phyloP scores from a whole-genome alignment of 441 rosid species.

The Macaranga tanarius region DNA sequence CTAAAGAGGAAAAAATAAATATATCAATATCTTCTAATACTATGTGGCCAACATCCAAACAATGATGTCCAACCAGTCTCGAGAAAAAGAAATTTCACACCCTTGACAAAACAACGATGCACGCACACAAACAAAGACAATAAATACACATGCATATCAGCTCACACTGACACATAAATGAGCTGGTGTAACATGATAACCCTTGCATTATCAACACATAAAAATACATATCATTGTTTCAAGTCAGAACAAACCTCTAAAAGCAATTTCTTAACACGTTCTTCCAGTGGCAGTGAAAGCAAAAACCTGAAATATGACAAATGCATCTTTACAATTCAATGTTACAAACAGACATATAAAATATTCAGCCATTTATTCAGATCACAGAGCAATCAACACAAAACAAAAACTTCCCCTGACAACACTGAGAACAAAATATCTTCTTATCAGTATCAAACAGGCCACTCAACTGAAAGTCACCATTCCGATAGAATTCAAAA shows the following conservation, averaged over 20 bases:
- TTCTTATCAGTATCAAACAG: not conserved
- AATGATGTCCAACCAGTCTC: not conserved
- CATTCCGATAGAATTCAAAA: not conserved
- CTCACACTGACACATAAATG: not conserved
- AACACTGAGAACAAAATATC: not conserved
- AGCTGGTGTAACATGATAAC: not conserved
- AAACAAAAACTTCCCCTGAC: not conserved
- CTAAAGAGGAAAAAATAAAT: not conserved
- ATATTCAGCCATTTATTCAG: not conserved
- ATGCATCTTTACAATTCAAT: slow-evolving; percentile 14
- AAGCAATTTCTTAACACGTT: slow-evolving; percentile 67
- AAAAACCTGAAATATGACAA: slow-evolving; percentile 55
- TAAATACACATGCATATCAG: not conserved
- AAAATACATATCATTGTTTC: not conserved
- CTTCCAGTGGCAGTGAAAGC: slow-evolving; percentile 60
- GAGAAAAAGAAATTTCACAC: not conserved
- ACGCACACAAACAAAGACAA: not conserved
- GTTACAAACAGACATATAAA: slow-evolving; percentile 1
- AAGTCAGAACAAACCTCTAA: slow-evolving; percentile 58
- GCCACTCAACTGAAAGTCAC: not conserved
- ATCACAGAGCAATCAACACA: not conserved
- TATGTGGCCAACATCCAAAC: not conserved
- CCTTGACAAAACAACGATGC: not conserved
- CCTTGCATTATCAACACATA: not conserved
- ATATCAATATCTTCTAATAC: not conserved